phyloP scores from a whole-genome alignment of 1,284 basidiomycete genomes.

The Marasmius sp. region DNA sequence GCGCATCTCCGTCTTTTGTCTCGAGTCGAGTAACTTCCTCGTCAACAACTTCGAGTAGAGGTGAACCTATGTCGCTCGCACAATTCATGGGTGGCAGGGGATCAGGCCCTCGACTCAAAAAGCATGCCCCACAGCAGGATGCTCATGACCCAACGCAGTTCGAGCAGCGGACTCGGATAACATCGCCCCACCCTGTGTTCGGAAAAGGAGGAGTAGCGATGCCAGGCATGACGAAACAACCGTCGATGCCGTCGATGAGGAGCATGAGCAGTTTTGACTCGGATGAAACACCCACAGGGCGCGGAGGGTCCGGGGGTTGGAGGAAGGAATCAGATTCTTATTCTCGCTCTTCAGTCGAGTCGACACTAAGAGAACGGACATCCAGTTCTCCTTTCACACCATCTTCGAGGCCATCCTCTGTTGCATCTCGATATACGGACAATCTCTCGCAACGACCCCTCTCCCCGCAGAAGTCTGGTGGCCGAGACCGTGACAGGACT shows the following conservation, averaged over 20 bases:
- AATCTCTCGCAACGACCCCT: conserved; percentile 27
- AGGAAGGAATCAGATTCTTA: not conserved
- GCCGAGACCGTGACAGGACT: conserved; percentile 30
- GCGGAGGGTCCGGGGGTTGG: not conserved
- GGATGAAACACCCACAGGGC: not conserved
- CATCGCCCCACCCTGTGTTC: conserved; percentile 68
- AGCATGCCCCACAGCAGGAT: conserved; percentile 70
- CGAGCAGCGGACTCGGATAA: conserved; percentile 52
- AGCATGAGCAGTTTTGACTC: not conserved
- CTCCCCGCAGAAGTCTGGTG: conserved; percentile 13
- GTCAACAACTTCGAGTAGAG: conserved; percentile 14
- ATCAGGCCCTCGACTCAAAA: conserved; percentile 67
- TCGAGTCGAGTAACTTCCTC: conserved; percentile 17
- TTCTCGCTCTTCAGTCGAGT: not conserved
- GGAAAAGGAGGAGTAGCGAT: conserved; percentile 71
- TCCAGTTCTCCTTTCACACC: not conserved
- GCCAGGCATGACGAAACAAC: conserved; percentile 54
- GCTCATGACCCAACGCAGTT: conserved; percentile 64
- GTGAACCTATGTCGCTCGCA: conserved; percentile 64
- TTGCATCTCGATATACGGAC: conserved; percentile 36
- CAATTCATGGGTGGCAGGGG: conserved; percentile 76
- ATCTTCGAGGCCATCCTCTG: conserved; percentile 30
- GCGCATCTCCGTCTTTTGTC: conserved; percentile 10
- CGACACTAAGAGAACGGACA: not conserved
- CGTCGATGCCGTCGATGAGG: not conserved